Conservation (phyloP, 768 basidiomycete genomes). For the Lepiota venenata region DNA sequence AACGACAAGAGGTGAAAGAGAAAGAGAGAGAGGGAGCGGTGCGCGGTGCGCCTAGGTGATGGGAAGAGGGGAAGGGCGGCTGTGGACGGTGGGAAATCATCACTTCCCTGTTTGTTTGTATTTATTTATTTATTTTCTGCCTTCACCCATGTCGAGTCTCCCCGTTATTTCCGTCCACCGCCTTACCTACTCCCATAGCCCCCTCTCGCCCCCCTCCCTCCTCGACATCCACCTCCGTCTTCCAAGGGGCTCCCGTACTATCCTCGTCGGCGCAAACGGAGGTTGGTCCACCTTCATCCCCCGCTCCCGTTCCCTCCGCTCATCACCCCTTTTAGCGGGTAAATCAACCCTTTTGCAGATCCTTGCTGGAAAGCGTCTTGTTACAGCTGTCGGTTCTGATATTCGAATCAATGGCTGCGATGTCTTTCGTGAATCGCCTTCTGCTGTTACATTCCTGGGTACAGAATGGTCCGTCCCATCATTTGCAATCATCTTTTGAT, state of each 20-base stretch:
- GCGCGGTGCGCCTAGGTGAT: slow-evolving; percentile 12
- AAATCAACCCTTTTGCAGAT: slow-evolving; percentile 97
- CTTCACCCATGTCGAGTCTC: slow-evolving; percentile 2
- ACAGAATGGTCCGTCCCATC: slow-evolving; percentile 77
- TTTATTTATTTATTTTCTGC: background rate
- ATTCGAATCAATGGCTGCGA: slow-evolving; percentile 77
- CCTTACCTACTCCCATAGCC: slow-evolving; percentile 58
- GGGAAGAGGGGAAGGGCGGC: slow-evolving; percentile 17
- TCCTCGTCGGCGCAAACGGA: slow-evolving; percentile 93
- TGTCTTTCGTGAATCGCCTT: slow-evolving; percentile 85
- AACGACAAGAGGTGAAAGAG: slow-evolving; percentile 12
- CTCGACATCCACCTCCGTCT: slow-evolving; percentile 62
- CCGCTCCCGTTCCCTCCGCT: slow-evolving; percentile 9
- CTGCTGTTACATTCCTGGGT: slow-evolving; percentile 82
- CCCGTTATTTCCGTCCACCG: slow-evolving; percentile 40
- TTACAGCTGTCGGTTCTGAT: slow-evolving; percentile 45
- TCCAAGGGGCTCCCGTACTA: slow-evolving; percentile 72
- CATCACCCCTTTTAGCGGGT: slow-evolving; percentile 51
- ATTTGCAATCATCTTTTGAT: background rate
- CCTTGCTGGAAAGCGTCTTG: slow-evolving; percentile 87
- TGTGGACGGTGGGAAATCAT: slow-evolving; percentile 15
- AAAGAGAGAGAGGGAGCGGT: slow-evolving; percentile 3
- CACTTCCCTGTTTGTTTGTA: background rate
- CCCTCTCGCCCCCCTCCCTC: slow-evolving; percentile 48
- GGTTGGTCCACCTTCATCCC: slow-evolving; percentile 43